Base-by-base conservation (phyloP, 2,329 filamentous ascomycete species). In the Magnaporthiopsis poae region DNA sequence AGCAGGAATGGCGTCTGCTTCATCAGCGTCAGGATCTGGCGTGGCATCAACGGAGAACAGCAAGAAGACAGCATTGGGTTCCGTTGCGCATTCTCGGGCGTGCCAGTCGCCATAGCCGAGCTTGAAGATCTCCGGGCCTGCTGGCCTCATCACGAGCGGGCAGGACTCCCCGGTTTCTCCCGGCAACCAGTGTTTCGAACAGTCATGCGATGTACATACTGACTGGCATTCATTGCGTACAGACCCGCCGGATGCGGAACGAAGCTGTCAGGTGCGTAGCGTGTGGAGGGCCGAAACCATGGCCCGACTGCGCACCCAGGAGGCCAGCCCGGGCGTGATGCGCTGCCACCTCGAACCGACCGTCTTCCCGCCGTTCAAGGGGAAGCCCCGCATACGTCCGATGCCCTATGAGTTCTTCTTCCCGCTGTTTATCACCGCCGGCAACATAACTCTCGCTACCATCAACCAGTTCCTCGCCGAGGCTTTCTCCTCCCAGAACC, bases 351-450 rank as follows among this genome's bases (percentile, higher is more conserved):
- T 62, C 29, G 60, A 62, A 15, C 60, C 35, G 13, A n/a, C 29
- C 25, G 35, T 25, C n/a, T 35, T 33, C 29, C 29, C 60, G 18
- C 60, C 60, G 35, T 35, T 62, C 29, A 62, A 33, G 13, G 60
- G 29, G 29, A 33, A 35, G 15, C 31, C 60, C 18, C 5, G 60
- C 15, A 18, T 12, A 5, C 31, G 15, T 7, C 29, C 29, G 18
- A 25, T 62, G 15, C 35, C 11, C 11, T 36, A 36, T 12, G 12
- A 13, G 35, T 13, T 13, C 35, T n/a, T 62, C 11, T 33, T 33
- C 29, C 60, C 60, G 29, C 29, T 62, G 11, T 62, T 62, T n/a
- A 62, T 62, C 60, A 62, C 60, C n/a, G 29, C 60, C 60, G 29
- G n/a, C 31, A 62, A 62, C 13, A 11, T 35, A 12, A 62, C 27